These are phyloP conservation scores for Allantophomopsis lycopodina DNA, from an alignment of 2,329 filamentous ascomycete genomes.

Conservation along the genomic window DNA sequence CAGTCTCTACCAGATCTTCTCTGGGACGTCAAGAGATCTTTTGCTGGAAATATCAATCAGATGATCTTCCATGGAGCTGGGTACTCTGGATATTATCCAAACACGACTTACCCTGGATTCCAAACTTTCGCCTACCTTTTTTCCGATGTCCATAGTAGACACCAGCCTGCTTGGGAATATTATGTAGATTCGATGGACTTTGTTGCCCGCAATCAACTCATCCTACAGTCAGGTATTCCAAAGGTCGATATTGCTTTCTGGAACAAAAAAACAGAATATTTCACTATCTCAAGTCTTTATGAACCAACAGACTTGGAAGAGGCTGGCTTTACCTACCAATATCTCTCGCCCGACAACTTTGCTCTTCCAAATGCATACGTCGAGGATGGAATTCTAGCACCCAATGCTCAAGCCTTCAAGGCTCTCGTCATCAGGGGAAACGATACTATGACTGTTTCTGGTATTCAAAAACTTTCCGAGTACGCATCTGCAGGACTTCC, in stretches of 20 bases:
- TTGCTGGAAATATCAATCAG: constrained; percentile 26
- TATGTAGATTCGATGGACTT: constrained; percentile 23
- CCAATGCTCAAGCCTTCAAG: constrained; percentile 24
- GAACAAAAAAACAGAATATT: constrained; percentile 9
- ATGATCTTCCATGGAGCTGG: constrained; percentile 28
- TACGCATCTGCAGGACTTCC: constrained; percentile 25
- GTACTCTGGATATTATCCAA: constrained; percentile 24
- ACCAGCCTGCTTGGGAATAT: constrained; percentile 26
- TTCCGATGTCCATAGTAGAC: constrained; percentile 23
- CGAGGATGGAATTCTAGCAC: constrained; percentile 20
- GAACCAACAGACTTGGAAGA: constrained; percentile 1
- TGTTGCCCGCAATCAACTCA: constrained; percentile 21
- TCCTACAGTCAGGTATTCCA: constrained; percentile 24
- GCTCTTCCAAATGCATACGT: constrained; percentile 23
- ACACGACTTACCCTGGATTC: constrained; percentile 34
- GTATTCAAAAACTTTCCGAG: constrained; percentile 18
- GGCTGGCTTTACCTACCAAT: constrained; percentile 17
- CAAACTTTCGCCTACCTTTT: constrained; percentile 27
- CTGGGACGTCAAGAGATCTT: constrained; percentile 21
- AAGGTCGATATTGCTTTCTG: constrained; percentile 28
- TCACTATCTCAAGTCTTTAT: neutral
- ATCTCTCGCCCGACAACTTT: constrained; percentile 30
- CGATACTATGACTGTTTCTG: constrained; percentile 21
- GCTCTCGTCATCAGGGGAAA: constrained; percentile 24
- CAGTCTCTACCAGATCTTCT: constrained; percentile 14